Base-by-base conservation (phyloP, 768 basidiomycete species). In the Russula lepida region DNA sequence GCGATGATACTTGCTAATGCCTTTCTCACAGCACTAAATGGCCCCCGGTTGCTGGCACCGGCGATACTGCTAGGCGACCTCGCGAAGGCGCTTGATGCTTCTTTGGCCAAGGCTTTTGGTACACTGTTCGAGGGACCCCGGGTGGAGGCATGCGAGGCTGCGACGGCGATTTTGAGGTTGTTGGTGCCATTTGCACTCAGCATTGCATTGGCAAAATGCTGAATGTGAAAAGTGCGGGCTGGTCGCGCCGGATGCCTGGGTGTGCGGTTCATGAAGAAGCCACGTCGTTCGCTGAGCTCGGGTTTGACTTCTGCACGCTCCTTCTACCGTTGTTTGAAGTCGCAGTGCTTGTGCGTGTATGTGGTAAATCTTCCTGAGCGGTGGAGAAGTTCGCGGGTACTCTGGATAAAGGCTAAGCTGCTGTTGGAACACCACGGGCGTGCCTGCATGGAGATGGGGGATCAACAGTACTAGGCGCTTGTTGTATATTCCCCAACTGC, bases 241-340 rank as follows among this genome's bases (percentile, higher is more conserved):
- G 75, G 62, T 71, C 77, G 60, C 73, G 58, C 57, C 81, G 59
- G 85, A 86, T 60, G 89, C 91, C 59, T 77, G 89, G 47, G 82
- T 86, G 37, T 76, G n/a, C n/a, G n/a, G 86, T 37, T 93, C 86
- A 73, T 76, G 64, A 86, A 91, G 68, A 86, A 84, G 85, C 93
- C 8, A 84, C 85, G 19, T 93, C 94, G 1, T 97, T 97, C 69
- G 80, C 91, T 0, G 84, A 94, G n/a, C 81, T 95, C 17, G 95
- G 95, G 0, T 79, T 95, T 67, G 95, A 97, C 70, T 98, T 99
- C 72, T 82, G 86, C 33, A 73, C 78, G 0, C 73, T 87, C 19
- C 74, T 97, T 32, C 80, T 79, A 3, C 78, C 79, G n/a, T 74
- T 89, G 3, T 85, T 94, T 70, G 78, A 79, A 41, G 72, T 75